Base-by-base conservation (phyloP, 768 basidiomycete species). In the Lactarius tabidus region DNA sequence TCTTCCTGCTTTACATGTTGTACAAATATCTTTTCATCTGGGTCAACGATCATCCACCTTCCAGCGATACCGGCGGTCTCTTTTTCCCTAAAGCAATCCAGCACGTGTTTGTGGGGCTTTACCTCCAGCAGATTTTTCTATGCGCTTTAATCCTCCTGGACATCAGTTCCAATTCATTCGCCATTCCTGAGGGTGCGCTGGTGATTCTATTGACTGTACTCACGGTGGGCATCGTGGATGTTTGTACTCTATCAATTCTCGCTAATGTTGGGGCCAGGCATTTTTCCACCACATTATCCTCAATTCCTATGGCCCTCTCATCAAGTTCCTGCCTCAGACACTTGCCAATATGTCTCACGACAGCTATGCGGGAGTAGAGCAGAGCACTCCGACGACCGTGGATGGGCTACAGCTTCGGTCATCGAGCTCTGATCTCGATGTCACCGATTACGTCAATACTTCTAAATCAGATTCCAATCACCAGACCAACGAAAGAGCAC, bases 21-120 rank as follows among this genome's bases (percentile, higher is more conserved):
- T 93, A 91, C 83, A 93, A 91, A 69, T 77, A 76, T 65, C 69
- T 73, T 36, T 76, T 76, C 70, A 65, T 73, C 15, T 77, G 76
- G 75, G 86, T 84, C 66, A 84, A 85, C 71, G 86, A 91, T 62
- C 88, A 93, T 73, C 84, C 87, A 3, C 73, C 81, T 0, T 76
- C 81, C 6, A 78, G 78, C 57, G 95, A 97, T 61, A 96, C 94
- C 0, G 96, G 96, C 41, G 97, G 97, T 0, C 74, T 92, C 57
- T 98, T 97, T 81, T 98, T 94, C 82, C 95, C 95, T 26, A 91
- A 88, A 75, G 96, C 97, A 6, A 85, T 98, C 31, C 87, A 91
- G 57, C 97, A 98, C 72, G 72, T 96, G 35, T 98, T 98, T 69
- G 93, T 95, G 26, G 97, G 96, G 3, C 71, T 98, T 73, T 99